Conservation (phyloP, 169 alveolate species). For the Cryptosporidium ubiquitum region DNA sequence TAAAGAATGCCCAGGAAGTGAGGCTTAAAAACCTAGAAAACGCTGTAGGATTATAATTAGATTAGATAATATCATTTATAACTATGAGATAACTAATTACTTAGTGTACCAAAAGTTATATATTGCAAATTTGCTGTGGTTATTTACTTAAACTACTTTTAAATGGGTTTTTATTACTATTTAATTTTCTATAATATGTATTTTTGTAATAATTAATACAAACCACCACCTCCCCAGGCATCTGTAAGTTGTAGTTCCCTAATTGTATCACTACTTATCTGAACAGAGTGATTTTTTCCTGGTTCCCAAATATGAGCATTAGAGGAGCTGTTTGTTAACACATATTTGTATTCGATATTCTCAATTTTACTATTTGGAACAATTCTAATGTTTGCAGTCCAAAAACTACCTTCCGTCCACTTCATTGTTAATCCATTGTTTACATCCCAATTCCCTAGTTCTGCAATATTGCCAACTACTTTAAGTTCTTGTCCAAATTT, state of each 20-base stretch:
- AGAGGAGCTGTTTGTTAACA: neutral
- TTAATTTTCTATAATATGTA: neutral
- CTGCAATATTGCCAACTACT: conserved; percentile 66
- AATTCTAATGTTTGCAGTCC: conserved; percentile 27
- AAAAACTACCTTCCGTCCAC: conserved; percentile 61
- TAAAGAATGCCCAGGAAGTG: conserved; percentile 68
- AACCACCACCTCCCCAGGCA: conserved; percentile 75
- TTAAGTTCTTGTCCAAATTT: conserved; percentile 54
- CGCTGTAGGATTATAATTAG: conserved; percentile 40
- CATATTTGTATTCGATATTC: conserved; percentile 68
- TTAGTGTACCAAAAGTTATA: neutral
- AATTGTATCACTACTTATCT: conserved; percentile 24
- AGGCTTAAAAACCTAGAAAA: conserved; percentile 54
- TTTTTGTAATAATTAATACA: neutral
- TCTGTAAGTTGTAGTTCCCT: conserved; percentile 53
- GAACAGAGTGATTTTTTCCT: conserved; percentile 64
- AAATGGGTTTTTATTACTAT: neutral
- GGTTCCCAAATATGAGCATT: conserved; percentile 56
- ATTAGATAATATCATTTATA: neutral
- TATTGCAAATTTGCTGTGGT: neutral
- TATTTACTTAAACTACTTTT: neutral
- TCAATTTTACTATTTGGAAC: conserved; percentile 2
- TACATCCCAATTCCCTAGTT: conserved; percentile 59
- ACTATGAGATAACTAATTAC: neutral
- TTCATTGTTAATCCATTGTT: conserved; percentile 36